These are phyloP conservation scores for Ceratocystiopsis brevicomis DNA, from an alignment of 2,329 filamentous ascomycete species.

Conservation along the genomic window DNA sequence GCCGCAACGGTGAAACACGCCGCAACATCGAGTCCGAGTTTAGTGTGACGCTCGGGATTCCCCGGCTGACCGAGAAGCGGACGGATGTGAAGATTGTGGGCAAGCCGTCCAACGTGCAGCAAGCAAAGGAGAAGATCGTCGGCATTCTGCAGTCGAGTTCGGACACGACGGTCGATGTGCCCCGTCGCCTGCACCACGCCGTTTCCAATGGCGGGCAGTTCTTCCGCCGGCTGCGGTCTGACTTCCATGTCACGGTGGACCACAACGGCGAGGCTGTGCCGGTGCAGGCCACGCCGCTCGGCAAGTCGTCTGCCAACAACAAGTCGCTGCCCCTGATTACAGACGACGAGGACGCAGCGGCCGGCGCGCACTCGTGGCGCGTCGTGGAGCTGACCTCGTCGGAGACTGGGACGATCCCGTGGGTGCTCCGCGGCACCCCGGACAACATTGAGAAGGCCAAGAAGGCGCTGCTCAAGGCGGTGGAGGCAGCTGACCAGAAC, in stretches of 20 bases:
- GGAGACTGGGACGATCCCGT: constrained; percentile 60
- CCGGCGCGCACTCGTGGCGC: constrained; percentile 66
- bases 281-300: constrained; percentile 36
- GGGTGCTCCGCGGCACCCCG: constrained; percentile 63
- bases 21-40: constrained; percentile 73
- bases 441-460: constrained; percentile 73
- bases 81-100: constrained; percentile 78
- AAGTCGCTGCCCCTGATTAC: constrained; percentile 76
- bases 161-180: constrained; percentile 72
- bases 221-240: constrained; percentile 76
- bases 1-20: constrained; percentile 74
- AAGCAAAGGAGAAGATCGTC: constrained; percentile 71
- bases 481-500: constrained; percentile 51
- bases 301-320: constrained; percentile 19
- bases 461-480: constrained; percentile 49
- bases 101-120: constrained; percentile 56
- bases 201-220: constrained; percentile 80
- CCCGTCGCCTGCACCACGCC: constrained; percentile 62
- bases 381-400: constrained; percentile 42
- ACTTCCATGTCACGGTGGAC: constrained; percentile 78
- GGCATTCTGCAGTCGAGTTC: constrained; percentile 68
- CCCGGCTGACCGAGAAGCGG: constrained; percentile 67
- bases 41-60: constrained; percentile 73
- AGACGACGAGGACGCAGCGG: constrained; percentile 49
- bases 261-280: constrained; percentile 63